Evolutionary conservation across 2,329 filamentous ascomycete genomes (phyloP).

Genomic region (Colletotrichum tropicicola): DNA sequence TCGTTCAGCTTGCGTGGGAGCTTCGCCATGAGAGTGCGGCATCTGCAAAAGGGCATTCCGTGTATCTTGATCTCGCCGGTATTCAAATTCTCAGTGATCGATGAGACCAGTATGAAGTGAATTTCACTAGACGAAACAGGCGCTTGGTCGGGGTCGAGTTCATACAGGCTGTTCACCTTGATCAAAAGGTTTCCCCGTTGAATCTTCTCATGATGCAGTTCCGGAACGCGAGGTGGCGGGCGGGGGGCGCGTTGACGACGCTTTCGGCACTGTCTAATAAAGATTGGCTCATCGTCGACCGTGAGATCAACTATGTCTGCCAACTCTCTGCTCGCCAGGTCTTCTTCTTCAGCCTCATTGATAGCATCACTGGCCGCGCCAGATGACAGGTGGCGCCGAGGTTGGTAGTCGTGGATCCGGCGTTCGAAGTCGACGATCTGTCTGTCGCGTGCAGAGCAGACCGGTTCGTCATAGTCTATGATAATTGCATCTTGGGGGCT

Average conservation of each 20-base stretch:
- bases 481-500: not conserved
- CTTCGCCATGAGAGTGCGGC: constrained; percentile 43
- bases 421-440: not conserved
- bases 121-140: constrained; percentile 37
- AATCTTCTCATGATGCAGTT: not conserved
- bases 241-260: not conserved
- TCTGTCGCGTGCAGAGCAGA: not conserved
- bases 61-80: constrained; percentile 40
- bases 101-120: constrained; percentile 51
- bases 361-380: not conserved
- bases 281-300: constrained; percentile 30
- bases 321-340: constrained; percentile 27
- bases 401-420: not conserved
- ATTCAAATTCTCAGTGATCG: constrained; percentile 43
- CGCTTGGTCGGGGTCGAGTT: constrained; percentile 33
- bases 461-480: not conserved
- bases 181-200: constrained; percentile 9
- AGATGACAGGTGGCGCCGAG: not conserved
- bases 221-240: not conserved
- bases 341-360: constrained; percentile 26
- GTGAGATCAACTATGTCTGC: constrained; percentile 46
- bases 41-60: constrained; percentile 49
- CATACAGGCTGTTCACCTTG: constrained; percentile 38
- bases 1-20: constrained; percentile 53
- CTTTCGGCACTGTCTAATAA: not conserved